Base-by-base conservation (phyloP, 176 grass and related monocot genomes). In the Triticum turgidum region DNA sequence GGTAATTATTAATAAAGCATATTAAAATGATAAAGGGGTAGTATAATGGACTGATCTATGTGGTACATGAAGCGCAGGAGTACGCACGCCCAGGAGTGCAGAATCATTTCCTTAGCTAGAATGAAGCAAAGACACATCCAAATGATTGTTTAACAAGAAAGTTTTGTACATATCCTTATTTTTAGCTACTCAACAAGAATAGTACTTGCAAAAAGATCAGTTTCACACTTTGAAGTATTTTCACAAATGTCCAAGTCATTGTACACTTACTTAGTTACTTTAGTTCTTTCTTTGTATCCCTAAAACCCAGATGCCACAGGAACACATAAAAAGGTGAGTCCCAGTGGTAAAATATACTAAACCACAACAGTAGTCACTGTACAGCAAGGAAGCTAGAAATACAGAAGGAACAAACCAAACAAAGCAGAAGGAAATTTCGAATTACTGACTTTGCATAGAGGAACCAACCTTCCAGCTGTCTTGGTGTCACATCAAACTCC, bases 401-500 rank as follows among this genome's bases (percentile, higher is more conserved):
- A 62, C 35, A 76, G 14, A 77, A 68, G 12, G 24, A 14, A 84
- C 14, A 32, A 67, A 68, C 11, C 71, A 80, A 68, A 61, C 42
- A 74, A 22, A 76, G 47, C 34, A 76, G 14, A 42, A 39, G 20
- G 13, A 74, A 52, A 54, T 13, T 25, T 77, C 81, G 65, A 37
- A 73, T 68, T 68, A 81, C 54, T 42, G 81, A 81, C 45, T 81
- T 86, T 69, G 51, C n/a, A 90, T 83, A 65, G n/a, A 91, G 68
- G 74, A 38, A 89, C 90, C 54, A 89, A 98, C 96, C 96, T 98
- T 98, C 96, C 83, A 98, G 91, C 82, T 95, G 96, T 20, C 90
- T 90, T 81, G 92, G 91, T 7, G 93, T 98, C 45, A 98, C 90
- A 88, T 94, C 96, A 80, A 98, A 98, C 35, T 94, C 89, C 70